Evolutionary conservation across 1,139 yeast species (phyloP).

Genomic region (Pichia sp.): DNA sequence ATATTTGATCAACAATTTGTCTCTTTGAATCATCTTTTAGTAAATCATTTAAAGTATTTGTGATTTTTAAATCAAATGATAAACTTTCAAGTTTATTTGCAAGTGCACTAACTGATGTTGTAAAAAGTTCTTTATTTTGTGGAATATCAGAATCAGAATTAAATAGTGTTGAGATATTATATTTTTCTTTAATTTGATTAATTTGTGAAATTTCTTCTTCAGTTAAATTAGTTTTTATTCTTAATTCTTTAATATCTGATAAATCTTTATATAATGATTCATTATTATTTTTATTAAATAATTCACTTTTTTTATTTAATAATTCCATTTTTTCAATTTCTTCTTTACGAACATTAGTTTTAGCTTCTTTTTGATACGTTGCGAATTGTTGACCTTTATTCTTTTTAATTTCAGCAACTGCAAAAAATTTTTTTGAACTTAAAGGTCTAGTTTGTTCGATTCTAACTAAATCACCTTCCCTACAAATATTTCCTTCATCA

Average conservation of each 20-base stretch:
- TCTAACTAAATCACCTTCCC: conserved; percentile 93
- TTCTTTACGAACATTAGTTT: conserved; percentile 54
- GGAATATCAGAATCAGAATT: conserved; percentile 21
- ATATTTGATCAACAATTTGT: conserved; percentile 10
- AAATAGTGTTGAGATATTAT: conserved; percentile 29
- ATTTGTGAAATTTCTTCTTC: conserved; percentile 37
- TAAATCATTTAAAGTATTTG: conserved; percentile 15
- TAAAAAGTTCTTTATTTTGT: conserved; percentile 22
- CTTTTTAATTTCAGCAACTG: conserved; percentile 88
- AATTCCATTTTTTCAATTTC: conserved; percentile 48
- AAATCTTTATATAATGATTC: conserved; percentile 42
- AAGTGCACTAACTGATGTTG: conserved; percentile 21
- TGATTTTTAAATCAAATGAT: conserved; percentile 20
- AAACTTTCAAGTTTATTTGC: conserved; percentile 20
- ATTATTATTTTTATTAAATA: conserved; percentile 33
- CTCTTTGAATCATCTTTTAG: conserved; percentile 17
- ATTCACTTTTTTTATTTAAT: conserved; percentile 42
- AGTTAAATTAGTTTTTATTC: conserved; percentile 31
- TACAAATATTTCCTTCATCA: conserved; percentile 85
- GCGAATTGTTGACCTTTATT: conserved; percentile 92
- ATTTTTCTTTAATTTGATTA: conserved; percentile 33
- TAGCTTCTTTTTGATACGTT: conserved; percentile 68
- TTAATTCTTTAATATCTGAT: conserved; percentile 39
- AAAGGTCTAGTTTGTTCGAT: conserved; percentile 86
- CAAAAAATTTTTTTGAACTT: conserved; percentile 76